These are phyloP conservation scores for Excoecaria cochinchinensis DNA, from an alignment of 345 rosid species.

Conservation along the genomic window DNA sequence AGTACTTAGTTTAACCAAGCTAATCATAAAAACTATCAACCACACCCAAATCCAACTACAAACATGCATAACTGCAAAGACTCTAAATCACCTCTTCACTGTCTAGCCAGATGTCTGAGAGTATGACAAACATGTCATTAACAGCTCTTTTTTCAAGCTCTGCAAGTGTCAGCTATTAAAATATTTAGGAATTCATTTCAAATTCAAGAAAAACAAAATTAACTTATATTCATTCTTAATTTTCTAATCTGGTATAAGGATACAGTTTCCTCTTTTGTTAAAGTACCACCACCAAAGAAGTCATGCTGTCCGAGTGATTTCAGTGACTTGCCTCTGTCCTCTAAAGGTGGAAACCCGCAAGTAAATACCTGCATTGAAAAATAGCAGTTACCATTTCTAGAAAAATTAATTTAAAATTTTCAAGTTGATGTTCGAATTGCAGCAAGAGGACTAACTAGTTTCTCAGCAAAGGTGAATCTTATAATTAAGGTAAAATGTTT, in stretches of 20 bases:
- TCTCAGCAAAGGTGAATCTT: neutral
- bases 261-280: conserved; percentile 79
- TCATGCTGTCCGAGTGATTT: conserved; percentile 64
- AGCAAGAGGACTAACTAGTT: neutral
- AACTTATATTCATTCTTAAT: conserved; percentile 9
- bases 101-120: conserved; percentile 92
- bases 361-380: conserved; percentile 54
- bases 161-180: conserved; percentile 55
- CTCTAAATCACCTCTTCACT: conserved; percentile 65
- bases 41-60: conserved; percentile 7
- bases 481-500: neutral
- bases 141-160: conserved; percentile 67
- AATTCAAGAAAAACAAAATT: conserved; percentile 2
- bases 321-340: conserved; percentile 74
- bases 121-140: conserved; percentile 81
- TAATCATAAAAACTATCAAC: conserved; percentile 4
- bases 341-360: conserved; percentile 94
- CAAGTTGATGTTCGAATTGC: neutral
- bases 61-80: neutral
- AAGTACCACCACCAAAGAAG: conserved; percentile 79
- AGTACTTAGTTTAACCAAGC: conserved; percentile 35
- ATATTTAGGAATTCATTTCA: conserved; percentile 32
- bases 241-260: conserved; percentile 26
- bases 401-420: neutral
- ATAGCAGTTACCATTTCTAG: conserved; percentile 4